Conservation (phyloP, 345 rosid genomes). For the Rubroshorea leprosula region DNA sequence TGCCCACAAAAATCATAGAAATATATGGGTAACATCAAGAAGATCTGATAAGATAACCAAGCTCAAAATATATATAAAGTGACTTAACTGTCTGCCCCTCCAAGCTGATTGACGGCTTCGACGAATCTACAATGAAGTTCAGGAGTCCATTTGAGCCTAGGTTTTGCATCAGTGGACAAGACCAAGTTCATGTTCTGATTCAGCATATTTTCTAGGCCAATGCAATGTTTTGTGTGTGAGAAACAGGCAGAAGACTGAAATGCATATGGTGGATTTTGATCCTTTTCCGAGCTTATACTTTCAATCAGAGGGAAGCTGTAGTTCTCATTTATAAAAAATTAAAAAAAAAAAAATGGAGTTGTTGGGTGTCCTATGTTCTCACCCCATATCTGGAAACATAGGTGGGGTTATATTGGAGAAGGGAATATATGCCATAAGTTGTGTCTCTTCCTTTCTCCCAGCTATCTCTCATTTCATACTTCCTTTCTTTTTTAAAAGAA, state of each 20-base stretch:
- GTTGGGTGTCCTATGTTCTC: slow-evolving; percentile 50
- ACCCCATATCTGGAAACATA: slow-evolving; percentile 75
- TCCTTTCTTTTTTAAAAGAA: slow-evolving; percentile 19
- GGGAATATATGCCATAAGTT: slow-evolving; percentile 80
- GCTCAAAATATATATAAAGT: neutral
- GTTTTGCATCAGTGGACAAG: slow-evolving; percentile 86
- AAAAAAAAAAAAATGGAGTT: slow-evolving; percentile 36
- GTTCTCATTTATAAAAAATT: neutral
- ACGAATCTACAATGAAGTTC: slow-evolving; percentile 87
- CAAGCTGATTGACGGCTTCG: slow-evolving; percentile 74
- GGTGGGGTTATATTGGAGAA: slow-evolving; percentile 61
- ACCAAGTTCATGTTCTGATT: slow-evolving; percentile 63
- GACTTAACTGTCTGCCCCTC: slow-evolving; percentile 84
- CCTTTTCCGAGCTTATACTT: slow-evolving; percentile 11
- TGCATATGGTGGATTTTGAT: no score
- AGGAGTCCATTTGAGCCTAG: slow-evolving; percentile 92
- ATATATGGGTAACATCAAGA: slow-evolving; percentile 9
- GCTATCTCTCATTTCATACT: slow-evolving; percentile 33
- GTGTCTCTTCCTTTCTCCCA: slow-evolving; percentile 33
- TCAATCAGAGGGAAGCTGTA: slow-evolving; percentile 21
- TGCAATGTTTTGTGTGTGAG: no score
- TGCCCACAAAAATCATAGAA: slow-evolving; percentile 28
- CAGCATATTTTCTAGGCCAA: slow-evolving; percentile 23
- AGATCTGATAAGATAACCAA: no score
- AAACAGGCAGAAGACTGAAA: no score